Conservation (phyloP, 2,329 filamentous ascomycete species). For the Trichoderma sp. region DNA sequence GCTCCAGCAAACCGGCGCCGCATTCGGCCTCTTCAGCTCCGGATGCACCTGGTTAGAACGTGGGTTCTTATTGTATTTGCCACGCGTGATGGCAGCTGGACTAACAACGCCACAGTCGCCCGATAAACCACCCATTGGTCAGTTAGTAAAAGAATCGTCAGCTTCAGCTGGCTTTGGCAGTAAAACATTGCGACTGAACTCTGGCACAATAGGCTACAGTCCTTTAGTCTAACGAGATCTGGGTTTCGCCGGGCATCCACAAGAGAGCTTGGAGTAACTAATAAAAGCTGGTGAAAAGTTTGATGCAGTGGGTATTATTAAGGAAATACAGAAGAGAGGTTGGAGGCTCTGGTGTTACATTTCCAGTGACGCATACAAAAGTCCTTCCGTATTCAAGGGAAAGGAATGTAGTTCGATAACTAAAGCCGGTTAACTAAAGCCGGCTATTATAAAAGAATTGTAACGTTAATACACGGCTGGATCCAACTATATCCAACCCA, state of each 20-base stretch:
- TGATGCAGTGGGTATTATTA: not conserved
- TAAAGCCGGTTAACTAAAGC: not conserved
- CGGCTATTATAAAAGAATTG: not conserved
- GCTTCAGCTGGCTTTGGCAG: not conserved
- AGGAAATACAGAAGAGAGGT: not conserved
- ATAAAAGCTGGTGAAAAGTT: not conserved
- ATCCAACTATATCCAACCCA: not conserved
- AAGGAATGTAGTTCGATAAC: not conserved
- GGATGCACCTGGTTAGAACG: not conserved
- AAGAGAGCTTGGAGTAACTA: not conserved
- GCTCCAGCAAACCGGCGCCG: not conserved
- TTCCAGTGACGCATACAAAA: not conserved
- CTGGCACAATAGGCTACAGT: not conserved
- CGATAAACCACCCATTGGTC: not conserved
- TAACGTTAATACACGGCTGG: not conserved
- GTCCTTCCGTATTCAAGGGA: not conserved
- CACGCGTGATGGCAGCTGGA: not conserved
- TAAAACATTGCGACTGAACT: not conserved
- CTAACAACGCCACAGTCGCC: not conserved
- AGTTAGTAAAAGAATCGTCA: not conserved
- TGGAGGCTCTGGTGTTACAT: not conserved
- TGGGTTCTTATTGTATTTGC: not conserved
- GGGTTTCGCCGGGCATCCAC: not conserved
- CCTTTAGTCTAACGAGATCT: not conserved
- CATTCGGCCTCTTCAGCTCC: not conserved